Evolutionary conservation across 257 asterid genomes (phyloP).

Genomic region (Lavandula angustifolia): DNA sequence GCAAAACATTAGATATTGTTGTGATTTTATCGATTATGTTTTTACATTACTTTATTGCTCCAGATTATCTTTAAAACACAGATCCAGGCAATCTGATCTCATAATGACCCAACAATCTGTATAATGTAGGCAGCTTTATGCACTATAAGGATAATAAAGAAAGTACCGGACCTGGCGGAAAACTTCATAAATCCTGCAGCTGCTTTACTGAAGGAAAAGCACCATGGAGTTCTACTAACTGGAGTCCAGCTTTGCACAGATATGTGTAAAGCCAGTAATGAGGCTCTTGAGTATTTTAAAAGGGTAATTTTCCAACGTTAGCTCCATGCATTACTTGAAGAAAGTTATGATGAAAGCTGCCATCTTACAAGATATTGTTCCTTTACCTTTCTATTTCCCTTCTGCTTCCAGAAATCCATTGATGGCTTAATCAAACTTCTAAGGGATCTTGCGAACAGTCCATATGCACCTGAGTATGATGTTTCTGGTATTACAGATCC

Average conservation of each 20-base stretch:
- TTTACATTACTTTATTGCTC: too few relatives aligned
- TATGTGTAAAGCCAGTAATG: constrained; percentile 78
- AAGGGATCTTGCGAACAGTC: constrained; percentile 85
- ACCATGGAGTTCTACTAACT: constrained; percentile 91
- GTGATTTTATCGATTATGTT: too few relatives aligned
- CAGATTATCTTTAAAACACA: too few relatives aligned
- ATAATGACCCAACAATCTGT: constrained; percentile 3
- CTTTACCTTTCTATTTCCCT: constrained; percentile 17
- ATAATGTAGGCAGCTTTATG: constrained; percentile 87
- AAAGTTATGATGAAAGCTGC: constrained; percentile 16
- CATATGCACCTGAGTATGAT: constrained; percentile 96
- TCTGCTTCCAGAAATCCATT: constrained; percentile 72
- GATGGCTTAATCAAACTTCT: constrained; percentile 85
- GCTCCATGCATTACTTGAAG: background rate
- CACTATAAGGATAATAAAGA: constrained; percentile 87
- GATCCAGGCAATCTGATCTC: too few relatives aligned
- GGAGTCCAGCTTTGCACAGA: constrained; percentile 90
- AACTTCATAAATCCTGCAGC: constrained; percentile 79
- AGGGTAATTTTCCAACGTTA: constrained; percentile 50
- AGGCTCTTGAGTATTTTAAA: constrained; percentile 86
- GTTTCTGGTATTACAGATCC: constrained; percentile 94
- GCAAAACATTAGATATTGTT: too few relatives aligned
- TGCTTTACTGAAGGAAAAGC: constrained; percentile 87
- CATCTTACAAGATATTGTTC: constrained; percentile 16
- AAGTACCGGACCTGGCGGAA: constrained; percentile 98